Evolutionary conservation across 2,329 filamentous ascomycete species (phyloP).

Genomic region (Sclerotinia spermophila): DNA sequence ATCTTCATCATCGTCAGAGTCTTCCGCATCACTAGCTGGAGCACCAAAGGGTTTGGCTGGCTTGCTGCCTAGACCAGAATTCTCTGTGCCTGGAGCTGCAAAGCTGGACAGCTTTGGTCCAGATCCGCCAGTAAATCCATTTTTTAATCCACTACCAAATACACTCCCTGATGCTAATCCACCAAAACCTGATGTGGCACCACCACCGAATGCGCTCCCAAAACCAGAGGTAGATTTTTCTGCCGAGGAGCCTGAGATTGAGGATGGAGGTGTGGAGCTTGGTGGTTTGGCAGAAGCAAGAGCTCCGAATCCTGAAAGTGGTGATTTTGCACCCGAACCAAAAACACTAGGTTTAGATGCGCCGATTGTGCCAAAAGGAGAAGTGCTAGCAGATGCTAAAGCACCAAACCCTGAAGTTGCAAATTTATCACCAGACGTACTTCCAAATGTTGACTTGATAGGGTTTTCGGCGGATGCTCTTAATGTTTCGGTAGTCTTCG

Average conservation of each 20-base stretch:
- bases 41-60: conserved; percentile 73
- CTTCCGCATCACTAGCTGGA: conserved; percentile 61
- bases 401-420: conserved; percentile 65
- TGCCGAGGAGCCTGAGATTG: conserved; percentile 40
- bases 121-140: conserved; percentile 41
- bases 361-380: conserved; percentile 60
- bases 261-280: conserved; percentile 22
- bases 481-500: conserved; percentile 16
- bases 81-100: conserved; percentile 55
- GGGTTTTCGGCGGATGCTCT: conserved; percentile 21
- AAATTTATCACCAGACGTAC: conserved; percentile 45
- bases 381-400: conserved; percentile 57
- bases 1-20: conserved; percentile 42
- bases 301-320: conserved; percentile 47
- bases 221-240: conserved; percentile 36
- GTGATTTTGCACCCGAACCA: conserved; percentile 38
- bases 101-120: conserved; percentile 60
- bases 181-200: conserved; percentile 34
- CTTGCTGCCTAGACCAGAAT: conserved; percentile 51
- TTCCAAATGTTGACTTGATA: conserved; percentile 25
- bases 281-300: conserved; percentile 40
- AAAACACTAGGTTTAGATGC: conserved; percentile 49
- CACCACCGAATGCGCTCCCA: conserved; percentile 34
- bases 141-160: conserved; percentile 41
- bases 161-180: conserved; percentile 41